Conservation (phyloP, 2,329 filamentous ascomycete genomes). For the Cytospora leucostoma region DNA sequence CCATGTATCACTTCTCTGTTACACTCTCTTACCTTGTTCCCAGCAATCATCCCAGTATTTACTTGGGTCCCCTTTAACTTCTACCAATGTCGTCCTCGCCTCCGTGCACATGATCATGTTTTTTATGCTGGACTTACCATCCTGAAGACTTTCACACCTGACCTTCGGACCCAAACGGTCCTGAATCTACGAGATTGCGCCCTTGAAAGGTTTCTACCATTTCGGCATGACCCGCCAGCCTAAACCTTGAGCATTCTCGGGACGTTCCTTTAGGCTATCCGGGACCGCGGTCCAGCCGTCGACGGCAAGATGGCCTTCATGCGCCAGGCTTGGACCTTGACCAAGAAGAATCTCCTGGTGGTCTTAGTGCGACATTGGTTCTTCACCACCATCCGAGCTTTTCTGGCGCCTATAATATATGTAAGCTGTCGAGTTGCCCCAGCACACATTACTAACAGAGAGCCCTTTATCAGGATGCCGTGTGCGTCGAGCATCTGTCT, state of each 20-base stretch:
- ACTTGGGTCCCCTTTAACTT: neutral
- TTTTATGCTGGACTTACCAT: neutral
- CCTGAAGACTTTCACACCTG: neutral
- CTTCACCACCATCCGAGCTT: constrained; percentile 54
- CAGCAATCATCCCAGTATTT: neutral
- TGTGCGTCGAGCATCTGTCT: neutral
- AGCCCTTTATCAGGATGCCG: too few species aligned
- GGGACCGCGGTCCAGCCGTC: neutral
- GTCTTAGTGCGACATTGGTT: constrained; percentile 55
- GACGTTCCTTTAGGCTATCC: neutral
- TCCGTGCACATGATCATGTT: neutral
- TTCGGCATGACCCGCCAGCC: neutral
- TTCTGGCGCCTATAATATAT: constrained; percentile 45
- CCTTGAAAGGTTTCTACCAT: neutral
- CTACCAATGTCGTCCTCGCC: neutral
- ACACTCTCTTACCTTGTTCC: neutral
- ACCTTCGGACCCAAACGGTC: neutral
- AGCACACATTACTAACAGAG: too few species aligned
- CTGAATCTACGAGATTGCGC: neutral
- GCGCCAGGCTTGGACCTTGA: constrained; percentile 62
- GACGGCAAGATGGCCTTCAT: constrained; percentile 51
- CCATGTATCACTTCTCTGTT: neutral
- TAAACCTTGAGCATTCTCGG: neutral
- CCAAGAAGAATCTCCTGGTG: constrained; percentile 63
- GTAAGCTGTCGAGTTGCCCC: constrained; percentile 24